Evolutionary conservation across 139 green algal genomes (phyloP).

Genomic region (Asterochloris sp.): DNA sequence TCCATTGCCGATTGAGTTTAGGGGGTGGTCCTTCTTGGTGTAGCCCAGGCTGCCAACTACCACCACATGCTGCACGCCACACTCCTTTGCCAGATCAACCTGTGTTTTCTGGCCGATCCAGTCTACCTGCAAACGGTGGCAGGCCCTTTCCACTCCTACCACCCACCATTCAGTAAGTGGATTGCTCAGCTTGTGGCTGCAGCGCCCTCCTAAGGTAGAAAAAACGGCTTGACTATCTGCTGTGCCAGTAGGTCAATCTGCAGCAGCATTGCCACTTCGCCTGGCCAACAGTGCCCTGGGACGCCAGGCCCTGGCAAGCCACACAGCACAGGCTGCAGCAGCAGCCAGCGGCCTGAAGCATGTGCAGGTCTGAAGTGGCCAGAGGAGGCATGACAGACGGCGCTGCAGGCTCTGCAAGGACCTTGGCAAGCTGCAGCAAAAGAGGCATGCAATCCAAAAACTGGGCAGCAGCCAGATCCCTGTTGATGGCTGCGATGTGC

Average conservation of each 20-base stretch:
- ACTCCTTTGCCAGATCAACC: constrained; percentile 71
- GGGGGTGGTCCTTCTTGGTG: constrained; percentile 54
- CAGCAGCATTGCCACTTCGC: background rate
- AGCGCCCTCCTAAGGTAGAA: background rate
- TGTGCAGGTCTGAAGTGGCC: too few relatives aligned
- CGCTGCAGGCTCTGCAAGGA: too few relatives aligned
- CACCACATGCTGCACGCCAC: constrained; percentile 61
- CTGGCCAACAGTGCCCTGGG: background rate
- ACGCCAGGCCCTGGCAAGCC: background rate
- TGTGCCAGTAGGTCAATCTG: background rate
- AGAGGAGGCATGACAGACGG: too few relatives aligned
- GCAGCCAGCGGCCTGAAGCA: too few relatives aligned
- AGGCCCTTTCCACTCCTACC: background rate
- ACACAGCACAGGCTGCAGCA: too few relatives aligned
- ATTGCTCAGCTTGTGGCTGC: background rate
- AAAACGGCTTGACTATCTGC: background rate
- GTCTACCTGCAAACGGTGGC: constrained; percentile 56
- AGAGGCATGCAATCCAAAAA: background rate
- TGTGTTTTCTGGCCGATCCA: constrained; percentile 83
- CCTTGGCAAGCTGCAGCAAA: background rate
- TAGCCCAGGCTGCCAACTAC: constrained; percentile 72
- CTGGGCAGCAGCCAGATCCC: background rate
- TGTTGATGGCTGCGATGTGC: background rate
- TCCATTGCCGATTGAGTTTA: constrained; percentile 61
- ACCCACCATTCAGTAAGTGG: background rate